Evolutionary conservation across 306 rosid genomes (phyloP), one percentile per base, ranked within the genome.

Genomic region (Acacia confusa): DNA sequence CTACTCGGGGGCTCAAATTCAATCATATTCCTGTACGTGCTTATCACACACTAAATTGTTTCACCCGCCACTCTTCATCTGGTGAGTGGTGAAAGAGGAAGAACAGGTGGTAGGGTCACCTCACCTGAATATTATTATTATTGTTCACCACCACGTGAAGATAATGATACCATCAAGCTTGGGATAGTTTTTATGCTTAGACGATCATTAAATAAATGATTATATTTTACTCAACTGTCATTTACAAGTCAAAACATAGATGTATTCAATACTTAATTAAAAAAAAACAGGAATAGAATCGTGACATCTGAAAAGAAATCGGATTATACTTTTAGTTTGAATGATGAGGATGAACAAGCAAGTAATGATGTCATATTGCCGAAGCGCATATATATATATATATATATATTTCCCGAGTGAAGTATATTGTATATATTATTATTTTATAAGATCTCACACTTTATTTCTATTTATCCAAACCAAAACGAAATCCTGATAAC

Each of bases 401-500:
- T 32, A 3, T 32, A 3, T 32, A 3, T 32, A 3, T 32, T 32
- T 2, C n/a, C n/a, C n/a, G 34, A 28, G 2, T 28, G 30, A 9
- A 41, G 47, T 3, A 45, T 45, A 44, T 44, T 44, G 3, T 30
- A 30, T 11, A 13, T 45, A 45, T 45, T 45, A 45, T 45, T 45
- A 45, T 2, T 45, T 45, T 12, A 11, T 13, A 45, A 12, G 4
- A 45, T 25, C 19, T 24, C 19, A 7, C 8, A 24, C 25, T n/a
- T 9, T 14, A 3, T 4, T 8, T 74, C 81, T 66, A 80, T 40
- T 70, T 78, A 85, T 81, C 90, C 60, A 84, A 65, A 70, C 60
- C 83, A 13, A 70, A 88, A 79, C 82, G 97, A 88, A 87, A 93
- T 95, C 97, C 75, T 83, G 99, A 95, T 95, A 92, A 87, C 91